Evolutionary conservation across 2,329 filamentous ascomycete species (phyloP).

Genomic region (Fusarium transvaalense): DNA sequence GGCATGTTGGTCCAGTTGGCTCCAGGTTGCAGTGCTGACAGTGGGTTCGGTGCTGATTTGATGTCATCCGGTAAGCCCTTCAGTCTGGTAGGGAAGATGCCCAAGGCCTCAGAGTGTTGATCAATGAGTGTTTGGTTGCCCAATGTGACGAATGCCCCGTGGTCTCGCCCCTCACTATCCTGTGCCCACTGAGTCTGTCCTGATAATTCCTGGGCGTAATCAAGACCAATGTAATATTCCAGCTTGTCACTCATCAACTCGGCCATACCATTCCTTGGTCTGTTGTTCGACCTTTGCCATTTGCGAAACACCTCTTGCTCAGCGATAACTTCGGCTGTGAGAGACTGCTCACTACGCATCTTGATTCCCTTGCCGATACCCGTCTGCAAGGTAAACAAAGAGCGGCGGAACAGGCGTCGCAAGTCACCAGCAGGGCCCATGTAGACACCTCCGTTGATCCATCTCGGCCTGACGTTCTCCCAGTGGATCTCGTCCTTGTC

Average conservation of each 20-base stretch:
- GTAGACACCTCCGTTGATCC: conserved; percentile 24
- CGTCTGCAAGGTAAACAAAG: neutral
- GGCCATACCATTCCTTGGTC: neutral
- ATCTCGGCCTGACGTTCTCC: neutral
- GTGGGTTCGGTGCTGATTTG: neutral
- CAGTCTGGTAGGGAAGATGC: conserved; percentile 6
- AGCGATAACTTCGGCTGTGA: neutral
- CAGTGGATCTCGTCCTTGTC: neutral
- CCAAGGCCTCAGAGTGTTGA: neutral
- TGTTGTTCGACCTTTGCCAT: neutral
- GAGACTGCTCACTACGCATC: conserved; percentile 16
- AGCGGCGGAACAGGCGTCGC: conserved; percentile 15
- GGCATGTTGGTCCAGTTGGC: conserved; percentile 15
- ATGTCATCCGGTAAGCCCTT: conserved; percentile 6
- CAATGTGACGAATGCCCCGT: conserved; percentile 8
- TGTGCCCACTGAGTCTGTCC: neutral
- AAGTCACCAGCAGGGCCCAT: conserved; percentile 25
- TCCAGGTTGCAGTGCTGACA: neutral
- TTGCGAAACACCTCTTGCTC: conserved; percentile 16
- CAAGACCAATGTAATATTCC: conserved; percentile 12
- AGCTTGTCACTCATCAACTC: neutral
- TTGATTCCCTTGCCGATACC: neutral
- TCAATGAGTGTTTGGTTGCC: neutral
- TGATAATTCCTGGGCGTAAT: conserved; percentile 15
- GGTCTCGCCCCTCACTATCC: neutral